Percentiles rank a stretch among this genome's conserved stretches.
phyloP scores from a whole-genome alignment of 1,139 yeast species.

The Yamadazyma aaseri region DNA sequence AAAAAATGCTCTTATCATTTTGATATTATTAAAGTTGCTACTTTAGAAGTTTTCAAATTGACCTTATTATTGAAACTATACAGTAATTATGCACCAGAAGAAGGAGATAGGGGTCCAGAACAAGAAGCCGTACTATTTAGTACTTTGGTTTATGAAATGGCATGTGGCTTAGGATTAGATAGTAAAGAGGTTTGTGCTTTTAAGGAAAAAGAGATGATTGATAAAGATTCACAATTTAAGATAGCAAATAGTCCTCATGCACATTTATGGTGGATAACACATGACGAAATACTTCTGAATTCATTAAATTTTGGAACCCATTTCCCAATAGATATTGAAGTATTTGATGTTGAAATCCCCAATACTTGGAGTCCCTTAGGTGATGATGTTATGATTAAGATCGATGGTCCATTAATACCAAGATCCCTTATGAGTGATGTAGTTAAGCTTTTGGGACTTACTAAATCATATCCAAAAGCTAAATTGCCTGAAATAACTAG shows the following conservation, averaged over 20 bases:
- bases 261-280: conserved; percentile 3
- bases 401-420: conserved; percentile 2
- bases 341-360: conserved; percentile 19
- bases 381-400: conserved; percentile 21
- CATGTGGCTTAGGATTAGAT: conserved; percentile 42
- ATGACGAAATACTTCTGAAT: conserved; percentile 1
- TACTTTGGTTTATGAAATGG: conserved; percentile 40
- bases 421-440: conserved; percentile 2
- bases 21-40: conserved; percentile 34
- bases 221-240: no score
- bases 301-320: neutral
- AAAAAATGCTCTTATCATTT: conserved; percentile 39
- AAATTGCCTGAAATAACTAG: conserved; percentile 17
- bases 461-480: conserved; percentile 17
- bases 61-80: conserved; percentile 38
- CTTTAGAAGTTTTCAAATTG: conserved; percentile 51
- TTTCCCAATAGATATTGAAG: conserved; percentile 14
- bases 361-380: conserved; percentile 23
- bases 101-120: conserved; percentile 43
- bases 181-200: conserved; percentile 34
- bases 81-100: conserved; percentile 47
- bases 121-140: conserved; percentile 47
- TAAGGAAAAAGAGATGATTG: conserved; percentile 36
- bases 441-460: conserved; percentile 14
- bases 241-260: conserved; percentile 34